Evolutionary conservation across 1,284 basidiomycete species (phyloP), one percentile per base, ranked within the genome.

Genomic region (Flammula alnicola): DNA sequence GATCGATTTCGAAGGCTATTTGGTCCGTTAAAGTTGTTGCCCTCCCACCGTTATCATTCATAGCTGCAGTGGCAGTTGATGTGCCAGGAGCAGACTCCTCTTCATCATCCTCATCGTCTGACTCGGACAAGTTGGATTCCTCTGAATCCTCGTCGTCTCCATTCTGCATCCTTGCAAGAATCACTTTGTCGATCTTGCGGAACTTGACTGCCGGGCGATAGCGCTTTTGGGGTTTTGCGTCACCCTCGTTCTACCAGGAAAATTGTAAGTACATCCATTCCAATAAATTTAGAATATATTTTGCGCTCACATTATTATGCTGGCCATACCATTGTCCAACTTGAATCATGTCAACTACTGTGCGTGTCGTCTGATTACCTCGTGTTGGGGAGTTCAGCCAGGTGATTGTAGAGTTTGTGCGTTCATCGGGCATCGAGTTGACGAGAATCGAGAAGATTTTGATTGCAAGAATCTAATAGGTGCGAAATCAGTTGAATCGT

Each of bases 361-460:
- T 67, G 17, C 42, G 42, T 6, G 57, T 47, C 11, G 60, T 49
- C 42, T 70, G 66, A 22, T 55, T 54, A 8, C 55, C 58, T 9
- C 63, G 63, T 23, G 63, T 29, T 8, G 61, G 48, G 16, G 62
- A 59, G 44, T 72, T 71, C 23, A 69, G 53, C 63, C 69, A 69
- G 2, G 67, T 71, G 40, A 75, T 65, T 3, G 57, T 65, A 4
- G 70, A 74, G 14, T 59, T 63, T 16, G 72, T 73, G 4, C 66
- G 59, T 50, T 74, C 69, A 42, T 74, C 68, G 5, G 67, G 57
- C 70, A 73, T 73, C 1, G 69, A 74, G 55, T 72, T 72, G 16
- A 65, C 62, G 4, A 65, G 57, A 12, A 68, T 54, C 6, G 64
- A 65, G 49, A 65, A 71, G 11, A 71, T 56, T 38, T 66, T 67